These are phyloP conservation scores for Gryganskiella cystojenkinii DNA, from an alignment of 192 early-diverging fungal genomes.

Conservation along the genomic window DNA sequence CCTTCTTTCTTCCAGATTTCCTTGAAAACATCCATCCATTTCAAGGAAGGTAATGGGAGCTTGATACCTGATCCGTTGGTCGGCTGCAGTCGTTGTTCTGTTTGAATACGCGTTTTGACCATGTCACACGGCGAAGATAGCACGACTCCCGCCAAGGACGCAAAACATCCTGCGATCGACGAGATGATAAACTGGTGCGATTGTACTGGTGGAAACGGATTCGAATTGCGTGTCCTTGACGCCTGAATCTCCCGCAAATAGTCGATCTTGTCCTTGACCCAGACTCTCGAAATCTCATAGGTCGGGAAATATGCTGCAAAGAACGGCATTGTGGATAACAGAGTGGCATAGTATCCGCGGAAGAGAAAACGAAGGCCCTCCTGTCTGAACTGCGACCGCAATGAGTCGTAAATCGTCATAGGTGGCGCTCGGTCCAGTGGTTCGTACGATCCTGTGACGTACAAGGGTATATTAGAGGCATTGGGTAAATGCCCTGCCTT, in stretches of 20 bases:
- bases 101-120: slow-evolving; percentile 51
- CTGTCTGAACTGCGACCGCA: slow-evolving; percentile 29
- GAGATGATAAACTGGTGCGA: slow-evolving; percentile 39
- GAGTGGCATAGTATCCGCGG: slow-evolving; percentile 42
- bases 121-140: slow-evolving; percentile 38
- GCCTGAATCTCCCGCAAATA: slow-evolving; percentile 29
- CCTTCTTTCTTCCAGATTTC: slow-evolving; percentile 40
- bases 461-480: slow-evolving; percentile 28
- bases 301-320: slow-evolving; percentile 48
- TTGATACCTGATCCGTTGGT: slow-evolving; percentile 38
- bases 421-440: slow-evolving; percentile 11
- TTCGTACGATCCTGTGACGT: slow-evolving; percentile 29
- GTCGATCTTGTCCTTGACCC: slow-evolving; percentile 34
- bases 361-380: slow-evolving; percentile 43
- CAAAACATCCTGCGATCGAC: slow-evolving; percentile 35
- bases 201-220: slow-evolving; percentile 18
- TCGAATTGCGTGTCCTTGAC: slow-evolving; percentile 13
- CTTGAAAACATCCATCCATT: slow-evolving; percentile 35
- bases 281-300: slow-evolving; percentile 28
- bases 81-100: slow-evolving; percentile 34
- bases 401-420: slow-evolving; percentile 34
- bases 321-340: slow-evolving; percentile 35
- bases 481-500: slow-evolving; percentile 38
- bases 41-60: slow-evolving; percentile 24
- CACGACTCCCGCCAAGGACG: slow-evolving; percentile 33